Evolutionary conservation across 2,329 filamentous ascomycete species (phyloP), one percentile per base, ranked within the genome.

Genomic region (Aspergillus sp.): DNA sequence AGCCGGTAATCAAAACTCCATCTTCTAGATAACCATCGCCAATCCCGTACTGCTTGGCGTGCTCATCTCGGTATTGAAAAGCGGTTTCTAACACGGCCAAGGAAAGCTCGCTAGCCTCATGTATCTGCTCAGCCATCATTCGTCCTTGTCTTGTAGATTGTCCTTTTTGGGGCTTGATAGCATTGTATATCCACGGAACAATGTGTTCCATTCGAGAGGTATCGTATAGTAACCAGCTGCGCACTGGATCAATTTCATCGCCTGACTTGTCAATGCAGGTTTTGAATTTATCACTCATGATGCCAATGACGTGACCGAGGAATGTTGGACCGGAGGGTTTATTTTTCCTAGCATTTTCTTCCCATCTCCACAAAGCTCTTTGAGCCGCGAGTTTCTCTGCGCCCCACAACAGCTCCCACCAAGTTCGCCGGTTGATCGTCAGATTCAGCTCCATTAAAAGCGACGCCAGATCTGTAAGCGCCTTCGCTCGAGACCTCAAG

Each of bases 371-470:
- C 42, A 98, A 82, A 50, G 87, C 82, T 61, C 85, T 84, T 18
- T 92, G 91, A 39, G 92, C 90, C 49, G 89, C 87, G 78, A 98
- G 84, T 75, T 93, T 96, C 74, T 99, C 95, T 0, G 94, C 94
- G 69, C 94, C 88, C 82, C 88, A 90, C n/a, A 99, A 80, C 32
- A 99, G 77, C 63, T 84, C 83, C 92, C 93, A 98, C 66, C 87
- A 87, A 1, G 88, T 88, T 24, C 78, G 79, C 46, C 86, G 85
- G 63, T 90, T 86, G 6, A 98, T 74, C 2, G 85, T 80, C 26
- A 87, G 82, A 32, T 80, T 78, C 32, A 88, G 87, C 6, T 83
- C 82, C 63, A 84, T 83, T 12, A 98, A 78, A 65, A 95, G 87
- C 2, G 81, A 78, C 56, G 91, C 90, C 55, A 99, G 82, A 57